Evolutionary conservation across 169 alveolate genomes (phyloP), one percentile per base, ranked within the genome.

Genomic region (Eimeria brunetti): DNA sequence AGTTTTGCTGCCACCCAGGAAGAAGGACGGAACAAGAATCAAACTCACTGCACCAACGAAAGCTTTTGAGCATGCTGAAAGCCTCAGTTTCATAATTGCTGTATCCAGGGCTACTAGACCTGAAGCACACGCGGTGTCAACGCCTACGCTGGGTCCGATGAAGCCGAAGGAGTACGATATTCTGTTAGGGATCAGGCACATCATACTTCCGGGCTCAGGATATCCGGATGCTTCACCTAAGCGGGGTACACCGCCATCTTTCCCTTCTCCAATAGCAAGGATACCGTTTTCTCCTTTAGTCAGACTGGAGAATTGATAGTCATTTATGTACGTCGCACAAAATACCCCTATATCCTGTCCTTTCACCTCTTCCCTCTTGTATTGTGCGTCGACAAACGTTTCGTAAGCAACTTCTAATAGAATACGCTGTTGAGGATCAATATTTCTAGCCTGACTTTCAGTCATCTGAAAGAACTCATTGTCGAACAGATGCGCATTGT

Each of bases 41-140:
- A 94, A 18, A 64, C 85, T 84, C 16, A 94, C 96, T 30, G 91
- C 96, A 11, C 96, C 96, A 30, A 94, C 94, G n/a, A 94, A 73
- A 11, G 96, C 96, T 4, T 75, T 73, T 14, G 83, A 44, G 85
- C 96, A 94, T 33, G 85, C 73, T 41, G 73, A 36, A 14, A 41
- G 89, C 41, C 69, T 89, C 83, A 97, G 81, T 49, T 94, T 90
- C 44, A 60, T 93, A 20, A 60, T 33, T 0, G 98, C 98, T 44
- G 94, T 67, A 80, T 97, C 98, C 58, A 96, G 33, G 44, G 98
- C 98, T 27, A 97, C 98, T 14, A 97, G 71, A 44, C 97, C 94
- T 33, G 98, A 97, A 1, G 98, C 96, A 80, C 98, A 97, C 12
- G 98, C 98, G n/a, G 98, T 95, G 78, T 97, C 98, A 36, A 97